Percentiles rank a stretch among this genome's conserved stretches.
Evolutionary conservation across 805 yeast genomes (phyloP).

Genomic region (Candida dajiaensis): DNA sequence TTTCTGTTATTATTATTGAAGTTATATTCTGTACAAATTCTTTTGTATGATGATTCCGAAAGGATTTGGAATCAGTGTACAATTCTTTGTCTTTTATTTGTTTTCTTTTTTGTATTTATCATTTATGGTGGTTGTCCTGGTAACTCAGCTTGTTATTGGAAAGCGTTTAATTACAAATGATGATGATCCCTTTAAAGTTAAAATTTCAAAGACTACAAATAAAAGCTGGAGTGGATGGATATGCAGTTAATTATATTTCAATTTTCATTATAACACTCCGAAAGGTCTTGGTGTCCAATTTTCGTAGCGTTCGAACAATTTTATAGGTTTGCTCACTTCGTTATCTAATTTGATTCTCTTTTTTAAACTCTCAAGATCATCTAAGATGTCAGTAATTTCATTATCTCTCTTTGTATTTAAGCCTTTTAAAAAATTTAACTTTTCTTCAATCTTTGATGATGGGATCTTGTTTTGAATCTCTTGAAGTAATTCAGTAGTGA

Average conservation of each 20-base stretch:
- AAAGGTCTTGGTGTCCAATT: conserved; percentile 53
- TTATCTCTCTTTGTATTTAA: conserved; percentile 1
- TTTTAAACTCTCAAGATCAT: conserved; percentile 26
- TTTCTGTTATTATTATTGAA: neutral
- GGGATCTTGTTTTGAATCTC: neutral
- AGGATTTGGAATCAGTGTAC: neutral
- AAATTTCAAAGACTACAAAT: no score
- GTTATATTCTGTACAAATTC: neutral
- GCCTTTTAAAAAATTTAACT: neutral
- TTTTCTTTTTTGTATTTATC: no score
- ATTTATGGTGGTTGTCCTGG: no score
- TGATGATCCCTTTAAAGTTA: no score
- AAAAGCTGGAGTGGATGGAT: no score
- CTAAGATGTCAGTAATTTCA: conserved; percentile 14
- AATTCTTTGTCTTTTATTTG: neutral
- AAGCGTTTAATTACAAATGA: no score
- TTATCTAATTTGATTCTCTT: conserved; percentile 16
- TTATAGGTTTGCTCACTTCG: conserved; percentile 4
- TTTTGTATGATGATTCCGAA: neutral
- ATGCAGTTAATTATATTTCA: no score
- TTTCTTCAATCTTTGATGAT: neutral
- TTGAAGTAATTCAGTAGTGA: conserved; percentile 6
- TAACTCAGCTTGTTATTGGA: no score
- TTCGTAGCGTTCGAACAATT: conserved; percentile 13
- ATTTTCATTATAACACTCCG: conserved; percentile 35